phyloP scores from a whole-genome alignment of 441 rosid species.

The Biscutella auriculata region DNA sequence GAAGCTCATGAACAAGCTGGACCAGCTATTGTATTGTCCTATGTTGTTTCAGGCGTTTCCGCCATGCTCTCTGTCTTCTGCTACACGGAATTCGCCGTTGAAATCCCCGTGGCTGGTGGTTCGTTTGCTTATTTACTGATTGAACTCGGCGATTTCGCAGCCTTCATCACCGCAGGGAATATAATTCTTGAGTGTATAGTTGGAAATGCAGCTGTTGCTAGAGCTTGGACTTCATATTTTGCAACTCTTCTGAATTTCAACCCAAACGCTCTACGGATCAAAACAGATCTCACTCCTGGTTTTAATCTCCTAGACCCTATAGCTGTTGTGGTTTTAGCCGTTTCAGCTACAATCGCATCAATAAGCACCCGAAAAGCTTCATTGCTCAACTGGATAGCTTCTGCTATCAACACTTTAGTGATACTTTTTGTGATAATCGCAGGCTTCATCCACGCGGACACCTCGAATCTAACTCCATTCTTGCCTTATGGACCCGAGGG shows the following conservation, averaged over 20 bases:
- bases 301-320: constrained; percentile 53
- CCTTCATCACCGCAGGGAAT: constrained; percentile 70
- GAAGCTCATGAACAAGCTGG: constrained; percentile 48
- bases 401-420: constrained; percentile 35
- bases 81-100: constrained; percentile 62
- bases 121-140: constrained; percentile 63
- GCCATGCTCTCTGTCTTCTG: constrained; percentile 67
- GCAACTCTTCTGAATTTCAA: constrained; percentile 47
- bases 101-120: constrained; percentile 69
- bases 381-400: constrained; percentile 38
- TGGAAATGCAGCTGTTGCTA: constrained; percentile 53
- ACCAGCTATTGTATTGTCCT: constrained; percentile 59
- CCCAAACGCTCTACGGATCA: constrained; percentile 39
- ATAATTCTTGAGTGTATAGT: constrained; percentile 59
- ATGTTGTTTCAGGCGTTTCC: constrained; percentile 42
- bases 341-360: constrained; percentile 31
- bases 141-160: constrained; percentile 71
- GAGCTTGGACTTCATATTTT: constrained; percentile 73
- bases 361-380: constrained; percentile 55
- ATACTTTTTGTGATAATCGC: constrained; percentile 41
- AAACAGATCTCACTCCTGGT: constrained; percentile 20
- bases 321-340: constrained; percentile 31
- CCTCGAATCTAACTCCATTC: constrained; percentile 30
- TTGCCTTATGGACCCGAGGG: constrained; percentile 51
- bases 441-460: constrained; percentile 39